phyloP scores from a whole-genome alignment of 164 flowering plant genomes.

The grape (Vitis vinifera) region DNA sequence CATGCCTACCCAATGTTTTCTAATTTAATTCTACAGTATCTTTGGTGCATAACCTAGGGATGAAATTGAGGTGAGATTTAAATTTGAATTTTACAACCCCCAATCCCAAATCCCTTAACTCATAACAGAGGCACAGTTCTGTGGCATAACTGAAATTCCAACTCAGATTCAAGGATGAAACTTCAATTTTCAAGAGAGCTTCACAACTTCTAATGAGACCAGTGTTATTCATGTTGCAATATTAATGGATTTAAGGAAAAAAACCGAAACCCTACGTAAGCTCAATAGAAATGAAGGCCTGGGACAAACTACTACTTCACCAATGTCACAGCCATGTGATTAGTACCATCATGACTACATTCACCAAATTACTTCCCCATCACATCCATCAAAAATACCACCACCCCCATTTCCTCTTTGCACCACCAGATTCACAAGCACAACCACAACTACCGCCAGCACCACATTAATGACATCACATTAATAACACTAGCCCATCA shows the following conservation, averaged over 20 bases:
- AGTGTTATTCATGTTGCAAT: too few species aligned
- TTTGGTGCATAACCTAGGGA: background rate
- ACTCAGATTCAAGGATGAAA: background rate
- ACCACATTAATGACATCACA: background rate
- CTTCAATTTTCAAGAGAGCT: background rate
- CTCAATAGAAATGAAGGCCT: background rate
- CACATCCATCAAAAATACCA: background rate
- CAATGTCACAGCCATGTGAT: background rate
- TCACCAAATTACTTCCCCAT: background rate
- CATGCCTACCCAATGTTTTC: too few species aligned
- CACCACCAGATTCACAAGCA: background rate
- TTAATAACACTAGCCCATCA: background rate
- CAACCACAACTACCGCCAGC: background rate
- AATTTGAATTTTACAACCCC: background rate
- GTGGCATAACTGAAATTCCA: background rate
- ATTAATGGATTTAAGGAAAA: background rate
- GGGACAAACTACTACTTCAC: background rate
- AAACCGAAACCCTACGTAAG: background rate
- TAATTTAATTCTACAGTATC: background rate
- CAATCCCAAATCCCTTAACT: background rate
- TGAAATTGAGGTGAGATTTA: background rate
- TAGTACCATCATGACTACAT: background rate
- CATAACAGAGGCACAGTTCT: background rate
- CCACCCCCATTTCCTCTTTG: background rate
- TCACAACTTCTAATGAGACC: background rate